Base-by-base conservation (phyloP, 139 green algal genomes). In the Haematococcus sp. region DNA sequence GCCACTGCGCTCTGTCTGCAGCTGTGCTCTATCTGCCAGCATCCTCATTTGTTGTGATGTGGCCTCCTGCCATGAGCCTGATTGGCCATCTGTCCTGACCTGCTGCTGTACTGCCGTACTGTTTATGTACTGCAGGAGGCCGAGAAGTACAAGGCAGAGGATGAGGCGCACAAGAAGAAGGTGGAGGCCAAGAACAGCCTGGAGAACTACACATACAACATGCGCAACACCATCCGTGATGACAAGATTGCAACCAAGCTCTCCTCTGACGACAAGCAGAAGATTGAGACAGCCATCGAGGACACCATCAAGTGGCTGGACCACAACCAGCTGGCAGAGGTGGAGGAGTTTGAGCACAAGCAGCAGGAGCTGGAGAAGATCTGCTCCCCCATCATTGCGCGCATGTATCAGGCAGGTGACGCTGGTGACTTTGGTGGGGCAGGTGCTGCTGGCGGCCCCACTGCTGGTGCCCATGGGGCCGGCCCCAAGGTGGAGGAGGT, bases 61-160 rank as follows among this genome's bases (percentile, higher is more conserved):
- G 40, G 7, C n/a, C n/a, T 46, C 27, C 59, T 16, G 59, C 16
- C 30, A 67, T 7, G 40, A 49, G 40, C 7, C 7, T 49, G 40
- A 49, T 11, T 49, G 40, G 7, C 7, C 40, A 7, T 11, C 40
- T 49, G 40, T 49, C 15, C 16, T 27, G 27, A 15, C n/a, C 17
- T 13, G 40, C 40, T 7, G 7, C 40, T 49, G 40, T 49, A 49
- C 40, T 49, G 40, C 40, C 40, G 7, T 11, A 49, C n/a, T n/a
- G n/a, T n/a, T n/a, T n/a, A n/a, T n/a, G n/a, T n/a, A n/a, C n/a
- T n/a, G 28, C 67, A 86, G 65, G 76, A 89, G 73, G 94, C 94
- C 17, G 95, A 99, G 89, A 96, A 97, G 91, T 98, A 97, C 93
- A 98, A 98, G 89, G 86, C 87, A 0, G 94, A 98, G 71, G 95